phyloP scores from a whole-genome alignment of 768 basidiomycete species.

The Podaxis carcinomalis region DNA sequence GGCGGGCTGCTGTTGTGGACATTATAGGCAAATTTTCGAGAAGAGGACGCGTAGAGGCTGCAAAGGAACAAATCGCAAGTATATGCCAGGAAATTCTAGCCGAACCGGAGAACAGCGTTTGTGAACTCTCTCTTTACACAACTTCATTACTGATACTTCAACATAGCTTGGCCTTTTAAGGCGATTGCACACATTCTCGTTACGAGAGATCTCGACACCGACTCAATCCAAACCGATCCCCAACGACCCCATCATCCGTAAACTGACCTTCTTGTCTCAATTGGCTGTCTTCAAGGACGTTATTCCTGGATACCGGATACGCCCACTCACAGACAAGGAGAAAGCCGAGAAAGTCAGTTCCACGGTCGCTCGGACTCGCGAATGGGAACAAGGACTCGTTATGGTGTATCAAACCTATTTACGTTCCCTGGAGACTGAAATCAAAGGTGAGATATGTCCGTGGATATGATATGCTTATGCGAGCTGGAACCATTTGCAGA shows the following conservation, averaged over 20 bases:
- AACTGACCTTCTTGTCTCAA: slow-evolving; percentile 85
- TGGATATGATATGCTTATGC: not conserved
- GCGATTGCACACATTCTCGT: slow-evolving; percentile 86
- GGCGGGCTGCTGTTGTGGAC: slow-evolving; percentile 74
- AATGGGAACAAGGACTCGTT: slow-evolving; percentile 95
- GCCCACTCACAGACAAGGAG: slow-evolving; percentile 84
- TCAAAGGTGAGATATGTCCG: slow-evolving; percentile 60
- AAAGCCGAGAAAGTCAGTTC: slow-evolving; percentile 93
- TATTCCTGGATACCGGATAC: slow-evolving; percentile 94
- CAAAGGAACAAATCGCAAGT: slow-evolving; percentile 91
- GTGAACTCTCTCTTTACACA: slow-evolving; percentile 23
- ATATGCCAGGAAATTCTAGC: slow-evolving; percentile 92
- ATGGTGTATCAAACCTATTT: slow-evolving; percentile 86
- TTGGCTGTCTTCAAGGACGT: slow-evolving; percentile 95
- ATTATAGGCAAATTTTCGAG: slow-evolving; percentile 66
- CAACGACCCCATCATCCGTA: slow-evolving; percentile 82
- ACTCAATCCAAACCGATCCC: slow-evolving; percentile 64
- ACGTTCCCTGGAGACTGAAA: slow-evolving; percentile 75
- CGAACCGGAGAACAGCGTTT: slow-evolving; percentile 92
- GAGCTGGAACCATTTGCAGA: slow-evolving; percentile 32
- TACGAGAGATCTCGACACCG: slow-evolving; percentile 65
- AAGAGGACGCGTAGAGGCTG: slow-evolving; percentile 61
- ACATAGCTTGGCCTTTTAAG: slow-evolving; percentile 80
- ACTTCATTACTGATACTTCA: slow-evolving; percentile 1
- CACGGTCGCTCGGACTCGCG: slow-evolving; percentile 82